Base-by-base conservation (phyloP, 1,139 yeast species). In the Pichia sp. region DNA sequence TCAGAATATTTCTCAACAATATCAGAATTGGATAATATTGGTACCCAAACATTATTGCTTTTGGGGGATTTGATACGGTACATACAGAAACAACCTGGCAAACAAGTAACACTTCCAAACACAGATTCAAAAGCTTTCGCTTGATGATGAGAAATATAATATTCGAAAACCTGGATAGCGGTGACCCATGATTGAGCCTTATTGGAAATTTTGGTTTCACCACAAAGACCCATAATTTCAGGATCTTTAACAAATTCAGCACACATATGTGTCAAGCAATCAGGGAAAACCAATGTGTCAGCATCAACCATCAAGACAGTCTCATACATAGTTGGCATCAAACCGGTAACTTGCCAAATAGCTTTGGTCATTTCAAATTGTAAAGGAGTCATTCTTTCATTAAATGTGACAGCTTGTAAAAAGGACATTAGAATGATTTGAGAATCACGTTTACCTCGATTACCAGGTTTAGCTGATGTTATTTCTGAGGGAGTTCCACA, bases 21-120 rank as follows among this genome's bases (percentile, higher is more conserved):
- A 66, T 91, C 97, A 0, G 98, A 96, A 59, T 91, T 91, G 17
- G 96, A 88, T 54, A 91, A 69, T 47, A 91, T 85, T 11, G 98
- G 98, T 30, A 91, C 96, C 96, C 97, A 89, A 2, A 96, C 97
- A 50, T 84, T 85, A 19, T 72, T 60, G 6, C 95, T 94, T 63
- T 88, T 91, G 32, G 97, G 96, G 0, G 96, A 73, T 63, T 91
- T 91, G 61, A 91, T 84, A 53, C 97, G 75, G 60, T 91, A 91
- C 84, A 89, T 86, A 53, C 89, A 83, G 71, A 91, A 91, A 70
- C 98, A 91, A 28, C 98, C 98, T 0, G 98, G 98, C 47, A 91
- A 73, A 74, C 98, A 91, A 0, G 97, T 89, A 12, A 91, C 98
- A 56, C 95, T 86, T 45, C 97, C 97, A 62, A 91, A 91, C 3